Conservation (phyloP, 2,329 filamentous ascomycete genomes). For the Sporothrix brunneoviolacea region DNA sequence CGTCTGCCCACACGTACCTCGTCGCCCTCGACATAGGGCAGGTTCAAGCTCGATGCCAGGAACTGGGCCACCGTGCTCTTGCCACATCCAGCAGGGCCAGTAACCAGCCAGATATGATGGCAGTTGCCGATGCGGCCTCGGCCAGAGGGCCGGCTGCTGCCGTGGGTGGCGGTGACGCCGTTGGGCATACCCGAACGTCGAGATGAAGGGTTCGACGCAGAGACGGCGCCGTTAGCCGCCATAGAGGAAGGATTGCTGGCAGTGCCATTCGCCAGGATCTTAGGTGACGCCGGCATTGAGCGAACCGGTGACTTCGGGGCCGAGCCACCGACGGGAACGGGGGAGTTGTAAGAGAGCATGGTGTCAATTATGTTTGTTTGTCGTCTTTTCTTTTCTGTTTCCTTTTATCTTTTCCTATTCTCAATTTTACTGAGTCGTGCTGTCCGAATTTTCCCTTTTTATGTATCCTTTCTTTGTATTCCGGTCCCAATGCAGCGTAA, state of each 20-base stretch:
- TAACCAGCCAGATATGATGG: slow-evolving; percentile 75
- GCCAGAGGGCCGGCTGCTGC: background rate
- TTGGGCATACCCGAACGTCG: background rate
- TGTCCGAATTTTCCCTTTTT: too few relatives aligned
- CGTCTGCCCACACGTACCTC: slow-evolving; percentile 57
- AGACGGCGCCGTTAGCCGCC: too few relatives aligned
- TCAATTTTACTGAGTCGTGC: background rate
- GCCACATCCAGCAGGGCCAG: slow-evolving; percentile 71
- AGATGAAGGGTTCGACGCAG: background rate
- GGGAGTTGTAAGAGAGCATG: slow-evolving; percentile 11
- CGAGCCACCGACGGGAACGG: slow-evolving; percentile 1
- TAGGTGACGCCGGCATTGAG: slow-evolving; percentile 8
- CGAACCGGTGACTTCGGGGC: slow-evolving; percentile 1
- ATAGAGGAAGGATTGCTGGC: too few relatives aligned
- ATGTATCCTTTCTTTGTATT: too few relatives aligned
- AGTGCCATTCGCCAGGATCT: background rate
- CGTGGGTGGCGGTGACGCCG: background rate
- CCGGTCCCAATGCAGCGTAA: too few relatives aligned
- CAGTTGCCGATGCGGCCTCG: slow-evolving; percentile 11
- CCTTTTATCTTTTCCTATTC: background rate
- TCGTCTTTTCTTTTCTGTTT: background rate
- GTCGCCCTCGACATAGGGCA: slow-evolving; percentile 73
- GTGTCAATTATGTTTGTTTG: background rate
- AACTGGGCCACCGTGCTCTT: slow-evolving; percentile 69
- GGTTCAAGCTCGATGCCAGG: slow-evolving; percentile 52